Evolutionary conservation across 208 protist species (phyloP).

Genomic region (Trypanosoma platydactyli): DNA sequence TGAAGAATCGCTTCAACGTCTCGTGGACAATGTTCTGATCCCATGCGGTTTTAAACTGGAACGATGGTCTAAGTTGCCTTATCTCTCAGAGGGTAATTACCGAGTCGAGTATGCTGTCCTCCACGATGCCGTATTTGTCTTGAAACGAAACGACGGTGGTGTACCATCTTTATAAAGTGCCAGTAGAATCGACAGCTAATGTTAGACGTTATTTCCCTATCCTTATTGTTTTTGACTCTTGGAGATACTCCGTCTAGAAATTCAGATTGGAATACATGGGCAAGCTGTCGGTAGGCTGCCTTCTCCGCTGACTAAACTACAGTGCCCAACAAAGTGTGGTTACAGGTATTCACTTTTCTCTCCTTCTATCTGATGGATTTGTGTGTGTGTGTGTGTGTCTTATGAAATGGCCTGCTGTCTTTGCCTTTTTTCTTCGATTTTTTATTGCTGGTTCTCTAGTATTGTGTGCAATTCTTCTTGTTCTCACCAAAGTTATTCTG

Average conservation of each 20-base stretch:
- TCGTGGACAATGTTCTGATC: constrained; percentile 78
- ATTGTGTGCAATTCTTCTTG: too few relatives aligned
- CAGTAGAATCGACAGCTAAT: background rate
- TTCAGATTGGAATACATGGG: too few relatives aligned
- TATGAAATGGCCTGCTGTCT: constrained; percentile 9
- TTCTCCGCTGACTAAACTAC: too few relatives aligned
- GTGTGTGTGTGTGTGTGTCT: background rate
- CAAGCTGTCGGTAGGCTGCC: too few relatives aligned
- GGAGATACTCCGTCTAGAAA: too few relatives aligned
- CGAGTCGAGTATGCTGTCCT: constrained; percentile 69
- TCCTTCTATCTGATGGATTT: background rate
- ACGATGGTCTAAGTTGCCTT: constrained; percentile 81
- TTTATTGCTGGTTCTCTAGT: too few relatives aligned
- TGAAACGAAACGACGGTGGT: constrained; percentile 31
- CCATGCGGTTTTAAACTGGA: constrained; percentile 79
- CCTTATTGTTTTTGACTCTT: too few relatives aligned
- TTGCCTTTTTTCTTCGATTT: constrained; percentile 17
- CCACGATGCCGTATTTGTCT: constrained; percentile 77
- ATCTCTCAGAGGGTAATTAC: constrained; percentile 84
- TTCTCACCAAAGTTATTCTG: background rate
- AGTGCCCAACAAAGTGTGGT: too few relatives aligned
- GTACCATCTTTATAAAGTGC: constrained; percentile 6
- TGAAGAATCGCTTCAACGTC: constrained; percentile 51
- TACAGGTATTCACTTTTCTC: too few relatives aligned
- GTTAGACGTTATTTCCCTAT: constrained; percentile 1